Evolutionary conservation across 2,329 filamentous ascomycete species (phyloP), one percentile per base, ranked within the genome.

Genomic region (Trichoderma cornu-damae): DNA sequence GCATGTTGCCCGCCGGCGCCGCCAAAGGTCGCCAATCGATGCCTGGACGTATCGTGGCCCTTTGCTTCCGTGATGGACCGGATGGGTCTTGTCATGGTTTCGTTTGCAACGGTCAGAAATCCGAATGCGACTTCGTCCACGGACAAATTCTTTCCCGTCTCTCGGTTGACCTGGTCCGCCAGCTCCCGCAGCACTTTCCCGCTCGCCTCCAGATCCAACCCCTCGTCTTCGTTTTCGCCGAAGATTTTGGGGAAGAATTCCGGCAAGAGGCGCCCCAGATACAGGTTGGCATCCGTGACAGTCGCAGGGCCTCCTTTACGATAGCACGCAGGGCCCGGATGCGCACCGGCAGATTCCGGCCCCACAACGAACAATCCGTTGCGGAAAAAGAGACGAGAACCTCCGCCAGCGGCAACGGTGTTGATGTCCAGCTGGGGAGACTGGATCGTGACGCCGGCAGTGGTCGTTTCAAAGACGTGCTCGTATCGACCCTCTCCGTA

Each of bases 221-320:
- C 86, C 69, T 94, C 83, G 58, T 96, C 80, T 68, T 96, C 92
- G 43, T 92, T 87, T 69, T 90, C 87, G 44, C 93, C 93, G 65
- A 97, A 96, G 59, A 97, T 96, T 69, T 92, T 93, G 0, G 92
- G 92, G 67, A 96, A 96, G 77, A 94, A 96, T 61, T 95, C 89
- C 0, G 92, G 92, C 1, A 96, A 73, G 3, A 97, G 76, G 37
- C 92, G 82, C 0, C 92, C 91, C 0, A 96, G 82, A 65, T 90
- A 90, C 5, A 96, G 72, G 64, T 96, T 96, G 1, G 92, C 92
- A 68, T 96, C 92, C 0, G 92, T 96, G n/a, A 96, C 91, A 0
- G 92, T 94, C 4, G 92, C 79, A 3, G 92, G 91, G 0, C 92
- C 92, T 0, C 87, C 89, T 71, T 96, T 96, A 30, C 91, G 82